Evolutionary conservation across 1,284 basidiomycete genomes (phyloP), one percentile per base, ranked within the genome.

Genomic region (Golubevia pallescens): DNA sequence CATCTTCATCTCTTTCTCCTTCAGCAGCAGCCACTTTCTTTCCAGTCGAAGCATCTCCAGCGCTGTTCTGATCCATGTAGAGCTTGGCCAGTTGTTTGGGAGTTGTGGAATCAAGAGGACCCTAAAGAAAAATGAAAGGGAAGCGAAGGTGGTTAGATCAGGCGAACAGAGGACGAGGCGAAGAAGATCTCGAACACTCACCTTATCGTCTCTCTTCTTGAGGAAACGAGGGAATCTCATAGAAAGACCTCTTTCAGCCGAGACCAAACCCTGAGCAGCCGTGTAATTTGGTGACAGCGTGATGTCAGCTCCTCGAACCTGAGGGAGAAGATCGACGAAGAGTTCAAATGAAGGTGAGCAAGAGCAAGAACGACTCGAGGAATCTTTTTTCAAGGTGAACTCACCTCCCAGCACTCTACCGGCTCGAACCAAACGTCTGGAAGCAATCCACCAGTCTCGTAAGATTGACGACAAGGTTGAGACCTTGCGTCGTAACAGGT

Each of bases 371-470:
- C 53, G 20, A 21, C 53, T 28, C 28, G 28, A 28, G 28, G 28
- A 28, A 28, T 28, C 28, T 28, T 28, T 28, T 28, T 28, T 28
- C 28, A 28, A 28, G 28, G 28, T 28, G 28, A 28, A 28, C 28
- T 19, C 7, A 55, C 23, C 66, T 84, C 81, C 78, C 80, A 84
- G 1, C 95, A 93, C 83, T 95, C 93, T 65, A 87, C 87, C 2
- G 95, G 94, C 71, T 89, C 89, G 86, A 95, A 95, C 88, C 92
- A 95, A 2, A 95, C 90, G 69, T 92, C 90, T 0, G 95, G 95
- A 60, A 86, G 88, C 28, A 93, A 90, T 0, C 91, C 93, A 90
- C 73, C 62, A 21, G 68, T 69, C 19, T 70, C 72, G 28, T 73
- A 65, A 54, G 42, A 58, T 19, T 61, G 34, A 34, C 53, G 16